Evolutionary conservation across 768 basidiomycete genomes (phyloP), one percentile per base, ranked within the genome.

Genomic region (Clitopilus passeckerianus): DNA sequence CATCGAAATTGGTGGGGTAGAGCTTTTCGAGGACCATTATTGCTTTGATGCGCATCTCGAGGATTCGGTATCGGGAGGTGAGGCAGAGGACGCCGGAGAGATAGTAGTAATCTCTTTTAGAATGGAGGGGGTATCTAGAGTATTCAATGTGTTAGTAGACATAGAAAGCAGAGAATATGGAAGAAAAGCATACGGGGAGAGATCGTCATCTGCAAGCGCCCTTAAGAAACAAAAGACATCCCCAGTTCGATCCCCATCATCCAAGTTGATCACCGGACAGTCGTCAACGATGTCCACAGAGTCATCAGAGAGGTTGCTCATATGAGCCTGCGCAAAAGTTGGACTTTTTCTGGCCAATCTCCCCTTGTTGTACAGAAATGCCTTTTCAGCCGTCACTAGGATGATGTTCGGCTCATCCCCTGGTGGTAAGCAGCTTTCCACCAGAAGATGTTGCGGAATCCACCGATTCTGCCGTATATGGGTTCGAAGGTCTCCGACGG

Each of bases 1-100:
- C 57, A 1, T 9, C 55, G 15, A 67, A 59, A 0, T 58, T 64
- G 3, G 63, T 46, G 12, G 66, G 66, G 56, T 61, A 67, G 14
- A 60, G 60, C 2, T 6, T 20, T 46, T 64, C 60, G 1, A 67
- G 58, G 2, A 63, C 59, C 3, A 58, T 46, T 23, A 67, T 27
- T 6, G 64, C 61, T 12, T 34, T 50, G 10, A 34, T 50, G 16
- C 66, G 63, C n/a, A 67, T 54, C n/a, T 9, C 46, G 10, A 23
- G 12, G 6, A 65, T 57, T 0, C 58, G 34, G 18, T 62, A 63
- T 22, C 56, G 35, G 0, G 64, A 64, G 0, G 66, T 56, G 1
- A 65, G 54, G 2, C 60, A 56, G 7, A 67, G 33, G 1, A 60
- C 35, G 18, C 63, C 60, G 20, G 61, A 54, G 5, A 67, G 53